Percentiles rank a stretch among this genome's conserved stretches.
Evolutionary conservation across 495 filamentous ascomycete species (phyloP).

Genomic region (Aspergillus nanangensis): DNA sequence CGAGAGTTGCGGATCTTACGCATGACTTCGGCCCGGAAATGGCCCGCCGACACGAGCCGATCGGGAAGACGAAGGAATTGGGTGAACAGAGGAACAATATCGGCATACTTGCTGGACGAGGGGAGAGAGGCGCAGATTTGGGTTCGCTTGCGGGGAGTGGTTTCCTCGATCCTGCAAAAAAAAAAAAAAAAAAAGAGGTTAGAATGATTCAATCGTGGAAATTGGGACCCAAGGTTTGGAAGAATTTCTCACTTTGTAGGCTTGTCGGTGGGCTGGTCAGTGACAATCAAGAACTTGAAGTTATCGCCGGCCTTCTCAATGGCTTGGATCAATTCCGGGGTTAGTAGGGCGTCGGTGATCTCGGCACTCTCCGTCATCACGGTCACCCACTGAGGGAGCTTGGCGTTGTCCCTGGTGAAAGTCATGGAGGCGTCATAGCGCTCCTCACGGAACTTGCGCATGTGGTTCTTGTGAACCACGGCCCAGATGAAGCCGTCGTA

Average conservation of each 20-base stretch:
- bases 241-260: constrained; percentile 66
- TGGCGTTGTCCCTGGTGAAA: constrained; percentile 81
- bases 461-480: constrained; percentile 88
- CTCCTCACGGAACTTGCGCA: constrained; percentile 85
- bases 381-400: constrained; percentile 86
- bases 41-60: constrained; percentile 66
- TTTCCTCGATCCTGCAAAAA: constrained; percentile 72
- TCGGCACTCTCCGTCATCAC: constrained; percentile 97
- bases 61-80: constrained; percentile 85
- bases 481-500: constrained; percentile 95
- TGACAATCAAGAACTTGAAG: constrained; percentile 84
- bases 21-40: constrained; percentile 85
- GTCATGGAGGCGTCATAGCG: constrained; percentile 94
- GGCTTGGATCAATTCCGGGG: constrained; percentile 76
- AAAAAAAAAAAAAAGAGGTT: constrained; percentile 8
- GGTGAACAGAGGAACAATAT: constrained; percentile 69
- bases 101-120: constrained; percentile 53
- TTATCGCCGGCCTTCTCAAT: constrained; percentile 74
- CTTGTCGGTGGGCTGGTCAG: constrained; percentile 87
- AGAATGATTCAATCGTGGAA: too few relatives aligned
- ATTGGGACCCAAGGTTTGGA: too few relatives aligned
- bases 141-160: constrained; percentile 78
- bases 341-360: constrained; percentile 83
- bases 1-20: constrained; percentile 76
- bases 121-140: constrained; percentile 71